Evolutionary conservation across 129 eudicot genomes (phyloP).

Genomic region (Calendula officinalis): DNA sequence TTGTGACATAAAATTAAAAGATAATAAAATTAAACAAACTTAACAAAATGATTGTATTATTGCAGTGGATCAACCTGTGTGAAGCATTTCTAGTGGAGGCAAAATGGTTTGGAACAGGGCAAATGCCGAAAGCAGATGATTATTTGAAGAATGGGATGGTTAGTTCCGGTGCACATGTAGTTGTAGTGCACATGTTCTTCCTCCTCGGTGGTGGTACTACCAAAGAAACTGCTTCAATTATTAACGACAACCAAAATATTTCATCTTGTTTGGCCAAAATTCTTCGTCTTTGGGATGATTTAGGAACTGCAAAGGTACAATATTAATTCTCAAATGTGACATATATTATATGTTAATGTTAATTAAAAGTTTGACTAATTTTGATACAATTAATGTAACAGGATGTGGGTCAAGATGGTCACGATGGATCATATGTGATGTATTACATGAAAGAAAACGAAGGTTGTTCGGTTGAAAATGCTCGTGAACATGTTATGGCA

Average conservation of each 20-base stretch:
- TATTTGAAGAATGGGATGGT: slow-evolving; percentile 50
- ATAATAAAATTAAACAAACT: too few relatives aligned
- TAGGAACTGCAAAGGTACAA: slow-evolving; percentile 50
- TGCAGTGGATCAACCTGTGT: slow-evolving; percentile 60
- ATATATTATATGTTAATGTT: background rate
- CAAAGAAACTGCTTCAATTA: slow-evolving; percentile 18
- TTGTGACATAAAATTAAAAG: too few relatives aligned
- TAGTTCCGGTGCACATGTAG: slow-evolving; percentile 51
- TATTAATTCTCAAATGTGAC: background rate
- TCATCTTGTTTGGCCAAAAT: slow-evolving; percentile 39
- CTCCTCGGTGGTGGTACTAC: slow-evolving; percentile 46
- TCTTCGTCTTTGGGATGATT: slow-evolving; percentile 73
- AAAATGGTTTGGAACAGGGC: slow-evolving; percentile 45
- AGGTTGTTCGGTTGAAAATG: slow-evolving; percentile 30
- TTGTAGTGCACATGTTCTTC: slow-evolving; percentile 46
- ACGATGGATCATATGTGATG: slow-evolving; percentile 55
- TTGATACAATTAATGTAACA: slow-evolving; percentile 1
- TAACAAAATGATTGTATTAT: too few relatives aligned
- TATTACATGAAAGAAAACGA: slow-evolving; percentile 51
- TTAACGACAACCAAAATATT: slow-evolving; percentile 29
- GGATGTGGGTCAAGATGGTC: slow-evolving; percentile 63
- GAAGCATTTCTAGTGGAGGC: slow-evolving; percentile 58
- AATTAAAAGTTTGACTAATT: background rate
- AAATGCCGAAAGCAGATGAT: slow-evolving; percentile 39
- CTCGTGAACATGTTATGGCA: slow-evolving; percentile 36